phyloP scores from a whole-genome alignment of 306 rosid species.

The Styphnolobium japonicum region DNA sequence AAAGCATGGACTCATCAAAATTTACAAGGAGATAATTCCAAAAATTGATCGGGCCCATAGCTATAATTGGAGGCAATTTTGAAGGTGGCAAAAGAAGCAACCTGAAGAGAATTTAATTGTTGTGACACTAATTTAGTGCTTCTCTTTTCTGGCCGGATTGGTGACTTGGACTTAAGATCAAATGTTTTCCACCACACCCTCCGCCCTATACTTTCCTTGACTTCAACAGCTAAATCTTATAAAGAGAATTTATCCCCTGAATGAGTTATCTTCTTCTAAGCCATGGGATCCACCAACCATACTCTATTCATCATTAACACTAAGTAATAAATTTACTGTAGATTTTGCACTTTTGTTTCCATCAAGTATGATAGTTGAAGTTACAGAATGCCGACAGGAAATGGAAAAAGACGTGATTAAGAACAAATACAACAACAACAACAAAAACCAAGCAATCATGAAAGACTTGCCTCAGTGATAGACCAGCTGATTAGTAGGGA shows the following conservation, averaged over 20 bases:
- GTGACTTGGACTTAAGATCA: background rate
- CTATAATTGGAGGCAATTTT: background rate
- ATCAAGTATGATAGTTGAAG: background rate
- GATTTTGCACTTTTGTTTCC: background rate
- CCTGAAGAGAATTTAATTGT: background rate
- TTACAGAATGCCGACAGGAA: background rate
- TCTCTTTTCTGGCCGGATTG: background rate
- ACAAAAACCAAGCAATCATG: background rate
- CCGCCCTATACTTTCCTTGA: background rate
- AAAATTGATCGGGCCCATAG: background rate
- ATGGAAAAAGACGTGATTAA: background rate
- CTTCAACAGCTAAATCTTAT: background rate
- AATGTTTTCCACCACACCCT: background rate
- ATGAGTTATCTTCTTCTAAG: background rate
- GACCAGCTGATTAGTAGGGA: slow-evolving; percentile 77
- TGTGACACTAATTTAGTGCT: background rate
- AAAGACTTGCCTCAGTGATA: slow-evolving; percentile 69
- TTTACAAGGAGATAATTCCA: background rate
- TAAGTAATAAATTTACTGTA: background rate
- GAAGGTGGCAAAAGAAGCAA: background rate
- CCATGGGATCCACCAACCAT: background rate
- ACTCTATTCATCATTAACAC: background rate
- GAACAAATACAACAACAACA: background rate
- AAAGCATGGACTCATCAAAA: background rate
- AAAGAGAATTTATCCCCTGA: background rate